Evolutionary conservation across 2,329 filamentous ascomycete genomes (phyloP), one percentile per base, ranked within the genome.

Genomic region (Colletotrichum sp.): DNA sequence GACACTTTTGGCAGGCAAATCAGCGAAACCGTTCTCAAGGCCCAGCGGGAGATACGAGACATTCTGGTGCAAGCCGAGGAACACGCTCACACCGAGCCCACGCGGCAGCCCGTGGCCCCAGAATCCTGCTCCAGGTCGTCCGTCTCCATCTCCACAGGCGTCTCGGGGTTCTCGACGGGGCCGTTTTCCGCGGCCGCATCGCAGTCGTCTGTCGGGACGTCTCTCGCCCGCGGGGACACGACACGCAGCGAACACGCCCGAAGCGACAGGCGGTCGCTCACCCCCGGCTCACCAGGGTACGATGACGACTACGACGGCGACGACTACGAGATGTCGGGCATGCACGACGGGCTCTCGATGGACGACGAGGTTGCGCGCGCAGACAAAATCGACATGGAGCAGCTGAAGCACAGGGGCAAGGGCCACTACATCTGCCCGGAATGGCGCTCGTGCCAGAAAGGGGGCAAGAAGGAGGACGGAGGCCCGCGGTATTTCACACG

Each of bases 381-480:
- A 62, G 28, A 62, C 59, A 62, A 30, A 7, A n/a, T 30, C 59
- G 59, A 82, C 72, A 85, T 86, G 83, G 83, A 85, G 82, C 84
- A 15, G 44, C 80, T 87, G 30, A 83, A 82, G 67, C 83, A 85
- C 66, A 81, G 85, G 73, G 85, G 85, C 13, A 87, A 87, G 71
- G 85, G 85, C 10, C 79, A 79, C 13, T 84, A 87, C 69, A 80
- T 79, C 34, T 87, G 85, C 71, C 85, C 85, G 13, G 80, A 85
- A 26, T 82, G 81, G 9, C 66, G 68, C 55, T 80, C 79, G 36
- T 87, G 85, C 68, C 84, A 84, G 71, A 87, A 87, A 77, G 85
- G 85, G 34, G 85, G 85, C 32, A 83, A 86, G 55, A 84, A 86
- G 70, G 84, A 83, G 65, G 80, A 84, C 18, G 85, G 85, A 12